These are phyloP conservation scores for Sarcodon sp. DNA, from an alignment of 768 basidiomycete genomes.

Conservation along the genomic window DNA sequence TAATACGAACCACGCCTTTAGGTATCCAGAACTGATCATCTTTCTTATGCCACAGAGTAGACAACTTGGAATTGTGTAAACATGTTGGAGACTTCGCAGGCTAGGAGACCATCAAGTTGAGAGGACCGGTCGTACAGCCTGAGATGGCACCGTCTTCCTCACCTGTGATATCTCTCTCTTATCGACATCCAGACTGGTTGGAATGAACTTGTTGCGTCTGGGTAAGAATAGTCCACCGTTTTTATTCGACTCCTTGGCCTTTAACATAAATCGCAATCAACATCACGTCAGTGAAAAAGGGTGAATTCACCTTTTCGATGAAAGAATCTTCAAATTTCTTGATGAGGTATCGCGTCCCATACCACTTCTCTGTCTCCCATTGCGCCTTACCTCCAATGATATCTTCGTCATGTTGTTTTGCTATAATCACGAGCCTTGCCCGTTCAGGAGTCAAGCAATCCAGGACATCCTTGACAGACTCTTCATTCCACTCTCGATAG, in stretches of 20 bases:
- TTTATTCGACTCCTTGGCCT: neutral
- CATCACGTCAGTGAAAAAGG: neutral
- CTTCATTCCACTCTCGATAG: slow-evolving; percentile 10
- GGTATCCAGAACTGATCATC: slow-evolving; percentile 50
- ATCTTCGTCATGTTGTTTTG: slow-evolving; percentile 20
- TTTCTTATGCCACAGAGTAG: slow-evolving; percentile 40
- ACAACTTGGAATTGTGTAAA: slow-evolving; percentile 20
- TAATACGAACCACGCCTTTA: slow-evolving; percentile 25
- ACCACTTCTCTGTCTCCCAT: slow-evolving; percentile 32
- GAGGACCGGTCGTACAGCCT: too few species aligned
- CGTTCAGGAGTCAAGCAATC: slow-evolving; percentile 15
- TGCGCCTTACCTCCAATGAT: neutral
- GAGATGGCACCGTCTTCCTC: neutral
- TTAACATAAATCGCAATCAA: neutral
- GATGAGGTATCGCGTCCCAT: slow-evolving; percentile 34
- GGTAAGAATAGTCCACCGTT: slow-evolving; percentile 17
- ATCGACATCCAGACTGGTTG: slow-evolving; percentile 29
- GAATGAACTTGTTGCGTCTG: slow-evolving; percentile 37
- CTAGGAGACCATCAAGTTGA: slow-evolving; percentile 10
- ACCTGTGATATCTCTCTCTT: slow-evolving; percentile 20
- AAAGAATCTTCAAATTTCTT: slow-evolving; percentile 19
- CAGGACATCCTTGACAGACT: slow-evolving; percentile 9
- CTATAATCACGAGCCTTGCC: slow-evolving; percentile 25
- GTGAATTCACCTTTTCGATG: slow-evolving; percentile 15
- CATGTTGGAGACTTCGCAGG: slow-evolving; percentile 23